Conservation (phyloP, 1,284 basidiomycete genomes). For the Puccinia novopanici region DNA sequence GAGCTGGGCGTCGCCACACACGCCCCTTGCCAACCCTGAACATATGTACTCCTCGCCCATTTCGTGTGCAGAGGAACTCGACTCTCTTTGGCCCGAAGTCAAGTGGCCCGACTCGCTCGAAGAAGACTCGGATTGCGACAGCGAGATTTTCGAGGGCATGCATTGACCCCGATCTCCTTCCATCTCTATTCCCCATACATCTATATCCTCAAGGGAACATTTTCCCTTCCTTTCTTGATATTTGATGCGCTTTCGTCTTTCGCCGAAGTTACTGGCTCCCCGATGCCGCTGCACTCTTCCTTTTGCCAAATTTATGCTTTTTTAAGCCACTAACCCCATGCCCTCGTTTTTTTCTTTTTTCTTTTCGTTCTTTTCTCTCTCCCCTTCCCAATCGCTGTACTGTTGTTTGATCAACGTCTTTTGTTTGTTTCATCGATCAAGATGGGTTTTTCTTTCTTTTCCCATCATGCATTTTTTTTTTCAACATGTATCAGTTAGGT, state of each 20-base stretch:
- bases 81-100: not conserved
- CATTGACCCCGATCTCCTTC: not conserved
- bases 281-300: too few relatives aligned
- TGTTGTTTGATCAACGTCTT: too few relatives aligned
- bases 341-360: too few relatives aligned
- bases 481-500: not conserved
- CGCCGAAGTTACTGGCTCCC: too few relatives aligned
- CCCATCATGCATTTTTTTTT: too few relatives aligned
- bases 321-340: too few relatives aligned
- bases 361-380: too few relatives aligned
- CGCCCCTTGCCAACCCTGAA: not conserved
- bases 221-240: not conserved
- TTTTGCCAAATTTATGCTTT: too few relatives aligned
- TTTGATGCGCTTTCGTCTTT: not conserved
- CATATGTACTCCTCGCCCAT: not conserved
- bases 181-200: not conserved
- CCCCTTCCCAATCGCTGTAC: too few relatives aligned
- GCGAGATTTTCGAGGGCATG: conserved; percentile 45
- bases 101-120: conserved; percentile 22
- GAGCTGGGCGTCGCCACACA: not conserved
- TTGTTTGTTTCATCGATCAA: too few relatives aligned
- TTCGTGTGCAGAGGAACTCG: not conserved
- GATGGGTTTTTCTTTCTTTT: too few relatives aligned
- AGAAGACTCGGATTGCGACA: conserved; percentile 35
- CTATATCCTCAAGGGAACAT: not conserved